Evolutionary conservation across 2,329 filamentous ascomycete species (phyloP), one percentile per base, ranked within the genome.

Genomic region (Scedosporium aurantiacum): DNA sequence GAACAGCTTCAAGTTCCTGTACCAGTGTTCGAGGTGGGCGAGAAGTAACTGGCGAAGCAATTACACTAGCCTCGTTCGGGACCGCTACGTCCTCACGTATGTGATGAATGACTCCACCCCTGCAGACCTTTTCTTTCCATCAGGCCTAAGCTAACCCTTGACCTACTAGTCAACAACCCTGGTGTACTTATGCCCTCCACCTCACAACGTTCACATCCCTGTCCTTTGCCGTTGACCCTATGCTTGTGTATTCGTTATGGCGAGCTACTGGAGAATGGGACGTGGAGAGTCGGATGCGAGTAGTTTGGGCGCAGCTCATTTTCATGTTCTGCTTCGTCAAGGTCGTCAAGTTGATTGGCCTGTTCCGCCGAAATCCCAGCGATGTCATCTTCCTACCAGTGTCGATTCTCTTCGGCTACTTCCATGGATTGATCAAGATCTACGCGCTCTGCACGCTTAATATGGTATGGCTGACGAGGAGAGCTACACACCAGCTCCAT

Each of bases 41-140:
- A 86, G 93, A 69, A 97, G 92, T 79, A 97, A 97, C 75, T 97
- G 93, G 93, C 83, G 93, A 71, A 96, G 91, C 78, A 97, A 97
- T 74, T 87, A 91, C 74, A 97, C 91, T 60, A 97, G 91, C 73
- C 81, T 97, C 70, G 82, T 93, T 65, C 84, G 84, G 65, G 93
- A 97, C 75, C 80, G 88, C 71, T 83, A 91, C 70, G 90, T 97
- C 69, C 91, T 89, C 85, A 86, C 77, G 92, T 96, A 82, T 87
- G 91, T 85, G 32, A 58, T 64, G 43, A 21, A 32, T 54, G 40
- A 18, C 40, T 61, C 56, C 50, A 41, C 28, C 54, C 18, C 58
- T 57, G 64, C 50, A 62, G 58, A 56, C 63, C 58, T 62, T 64
- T 63, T 45, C 32, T 63, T 45, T 32, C n/a, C 2, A 27, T 40